Base-by-base conservation (phyloP, 140 eudicot species). In the Anethum foeniculum region DNA sequence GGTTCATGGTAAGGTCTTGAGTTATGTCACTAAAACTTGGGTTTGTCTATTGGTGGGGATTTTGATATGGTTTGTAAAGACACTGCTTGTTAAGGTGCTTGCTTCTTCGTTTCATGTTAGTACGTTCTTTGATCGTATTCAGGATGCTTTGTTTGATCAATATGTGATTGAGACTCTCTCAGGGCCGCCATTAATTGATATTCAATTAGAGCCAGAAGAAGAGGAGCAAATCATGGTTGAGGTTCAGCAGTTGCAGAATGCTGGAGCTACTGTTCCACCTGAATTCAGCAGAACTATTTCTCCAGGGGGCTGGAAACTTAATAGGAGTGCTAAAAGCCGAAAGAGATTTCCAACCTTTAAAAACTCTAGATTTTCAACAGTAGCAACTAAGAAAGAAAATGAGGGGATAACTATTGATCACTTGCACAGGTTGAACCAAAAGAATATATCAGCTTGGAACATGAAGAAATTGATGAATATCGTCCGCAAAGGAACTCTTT, bases 21-120 rank as follows among this genome's bases (percentile, higher is more conserved):
- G 21, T 68, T 68, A 32, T 32, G 43, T 68, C n/a, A 68, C 44
- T 13, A 30, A 16, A 68, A 4, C 23, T 32, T 68, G 74, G 74
- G 44, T 68, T 68, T 68, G 74, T 16, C 34, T 68, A 16, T 68
- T 68, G 74, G 74, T 68, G 71, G 71, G 71, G 34, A 68, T 44
- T 68, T 68, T 68, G 10, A 34, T 68, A 68, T 68, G 74, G 74
- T 34, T 68, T 68, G 43, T 68, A 6, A 68, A 68, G 74, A 68
- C 74, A 30, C 21, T 68, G 41, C 21, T 68, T 68, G 74, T 68
- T 1, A 68, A 68, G 71, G 71, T 86, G 34, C 82, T 90, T 25
- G 90, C 95, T 28, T 81, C 88, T 23, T 86, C 89, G 38, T 90
- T 90, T 77, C 95, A 90, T 39, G 90, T 90, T 25, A 90, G 87